These are phyloP conservation scores for Cercospora citrullina DNA, from an alignment of 2,329 filamentous ascomycete species.

Conservation along the genomic window DNA sequence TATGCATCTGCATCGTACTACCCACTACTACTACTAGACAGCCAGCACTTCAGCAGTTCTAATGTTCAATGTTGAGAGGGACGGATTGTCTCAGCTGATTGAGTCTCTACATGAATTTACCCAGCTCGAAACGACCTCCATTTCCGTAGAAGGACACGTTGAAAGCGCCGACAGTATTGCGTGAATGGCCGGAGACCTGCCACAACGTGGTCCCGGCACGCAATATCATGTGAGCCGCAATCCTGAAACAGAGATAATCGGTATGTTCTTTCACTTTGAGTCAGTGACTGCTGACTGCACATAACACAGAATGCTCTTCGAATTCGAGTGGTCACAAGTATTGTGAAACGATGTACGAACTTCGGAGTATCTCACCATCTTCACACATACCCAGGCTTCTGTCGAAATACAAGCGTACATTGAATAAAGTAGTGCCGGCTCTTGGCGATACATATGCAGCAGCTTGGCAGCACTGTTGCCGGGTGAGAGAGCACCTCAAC, in stretches of 20 bases:
- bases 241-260: not conserved
- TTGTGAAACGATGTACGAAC: not conserved
- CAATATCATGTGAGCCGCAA: not conserved
- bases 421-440: not conserved
- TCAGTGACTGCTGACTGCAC: not conserved
- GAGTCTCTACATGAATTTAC: not conserved
- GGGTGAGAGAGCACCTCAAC: not conserved
- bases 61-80: not conserved
- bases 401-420: not conserved
- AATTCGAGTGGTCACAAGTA: not conserved
- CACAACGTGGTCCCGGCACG: not conserved
- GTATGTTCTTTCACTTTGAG: not conserved
- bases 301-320: not conserved
- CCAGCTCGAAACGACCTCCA: not conserved
- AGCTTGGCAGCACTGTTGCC: not conserved
- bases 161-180: not conserved
- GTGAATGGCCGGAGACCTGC: not conserved
- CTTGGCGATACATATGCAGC: not conserved
- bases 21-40: slow-evolving; percentile 4
- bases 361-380: not conserved
- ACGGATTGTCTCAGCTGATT: not conserved
- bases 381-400: not conserved
- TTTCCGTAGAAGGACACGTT: not conserved
- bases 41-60: not conserved
- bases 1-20: slow-evolving; percentile 1